Evolutionary conservation across 2,329 filamentous ascomycete species (phyloP), one percentile per base, ranked within the genome.

Genomic region (Phyllosticta citribraziliensis): DNA sequence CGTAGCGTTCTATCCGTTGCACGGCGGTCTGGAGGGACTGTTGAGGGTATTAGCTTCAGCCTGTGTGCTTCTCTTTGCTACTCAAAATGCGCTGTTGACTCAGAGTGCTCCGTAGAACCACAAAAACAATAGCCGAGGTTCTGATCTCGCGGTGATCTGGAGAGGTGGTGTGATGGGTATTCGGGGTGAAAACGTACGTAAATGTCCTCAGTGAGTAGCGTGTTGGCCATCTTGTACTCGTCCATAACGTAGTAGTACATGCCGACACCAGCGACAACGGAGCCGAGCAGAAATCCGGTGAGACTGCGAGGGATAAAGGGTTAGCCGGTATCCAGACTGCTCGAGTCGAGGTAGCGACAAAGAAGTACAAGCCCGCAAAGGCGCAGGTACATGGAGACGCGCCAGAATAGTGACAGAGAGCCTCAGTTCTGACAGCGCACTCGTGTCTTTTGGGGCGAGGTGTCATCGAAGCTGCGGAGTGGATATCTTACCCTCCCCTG

Each of bases 181-280:
- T 52, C 22, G 47, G 62, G 33, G 33, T 40, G 61, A 55, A 58
- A 60, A 87, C 90, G 76, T 83, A 97, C 93, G 77, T 93, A 93
- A 74, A 97, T 96, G 76, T 97, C 93, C 77, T 96, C 91, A 64
- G 88, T 93, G 76, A 97, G 80, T 71, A 97, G 83, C 77, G 96
- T 89, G 79, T 97, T 97, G 67, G 91, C 89, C 52, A 91, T 82
- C 78, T 91, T 91, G 80, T 97, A 97, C 76, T 97, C 92, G 73
- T 93, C 86, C 68, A 97, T 79, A 66, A 96, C 84, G 75, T 97
- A 97, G 74, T 90, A 91, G 79, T 97, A 97, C 68, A 95, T 88
- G 62, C 85, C 87, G 58, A 83, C 84, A 69, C 91, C 91, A 53
- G 92, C 87, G 58, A 91, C 79, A 55, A 88, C 87, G 64, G 88